Conservation (phyloP, 768 basidiomycete species). For the Psilocybe subaeruginosa region DNA sequence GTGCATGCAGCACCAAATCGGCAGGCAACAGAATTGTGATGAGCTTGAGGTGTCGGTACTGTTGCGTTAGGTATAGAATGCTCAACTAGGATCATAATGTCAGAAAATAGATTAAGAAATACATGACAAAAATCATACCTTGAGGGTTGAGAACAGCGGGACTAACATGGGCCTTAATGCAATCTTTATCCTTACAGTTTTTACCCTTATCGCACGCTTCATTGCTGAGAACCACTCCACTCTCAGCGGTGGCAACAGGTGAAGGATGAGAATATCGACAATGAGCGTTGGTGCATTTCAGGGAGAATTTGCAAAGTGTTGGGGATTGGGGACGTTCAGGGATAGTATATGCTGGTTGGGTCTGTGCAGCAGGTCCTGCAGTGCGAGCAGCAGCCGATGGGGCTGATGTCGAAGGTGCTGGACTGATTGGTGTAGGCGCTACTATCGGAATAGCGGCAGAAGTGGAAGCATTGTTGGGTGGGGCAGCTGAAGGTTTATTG, state of each 20-base stretch:
- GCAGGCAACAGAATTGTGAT: conserved; percentile 48
- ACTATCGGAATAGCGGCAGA: conserved; percentile 15
- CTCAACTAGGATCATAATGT: conserved; percentile 32
- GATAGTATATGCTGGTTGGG: conserved; percentile 49
- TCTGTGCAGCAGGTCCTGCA: conserved; percentile 24
- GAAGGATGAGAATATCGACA: conserved; percentile 95
- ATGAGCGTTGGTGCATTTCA: conserved; percentile 87
- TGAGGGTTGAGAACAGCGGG: conserved; percentile 76
- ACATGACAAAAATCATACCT: conserved; percentile 40
- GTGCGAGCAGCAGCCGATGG: conserved; percentile 33
- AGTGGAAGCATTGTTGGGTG: conserved; percentile 28
- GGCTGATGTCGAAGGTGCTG: conserved; percentile 24
- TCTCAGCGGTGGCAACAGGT: conserved; percentile 95
- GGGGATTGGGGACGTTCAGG: conserved; percentile 87
- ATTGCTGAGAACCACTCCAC: conserved; percentile 92
- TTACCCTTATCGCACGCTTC: conserved; percentile 91
- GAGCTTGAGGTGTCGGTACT: conserved; percentile 29
- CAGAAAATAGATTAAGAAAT: conserved; percentile 4
- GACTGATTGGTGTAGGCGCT: conserved; percentile 24
- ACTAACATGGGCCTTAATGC: conserved; percentile 88
- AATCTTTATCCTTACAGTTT: conserved; percentile 92
- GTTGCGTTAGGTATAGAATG: conserved; percentile 40
- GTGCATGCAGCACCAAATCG: conserved; percentile 76
- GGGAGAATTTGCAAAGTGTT: conserved; percentile 90
- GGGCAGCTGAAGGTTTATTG: conserved; percentile 11